Base-by-base conservation (phyloP, 108 stramenopile genomes). In the Conticribra weissflogii region DNA sequence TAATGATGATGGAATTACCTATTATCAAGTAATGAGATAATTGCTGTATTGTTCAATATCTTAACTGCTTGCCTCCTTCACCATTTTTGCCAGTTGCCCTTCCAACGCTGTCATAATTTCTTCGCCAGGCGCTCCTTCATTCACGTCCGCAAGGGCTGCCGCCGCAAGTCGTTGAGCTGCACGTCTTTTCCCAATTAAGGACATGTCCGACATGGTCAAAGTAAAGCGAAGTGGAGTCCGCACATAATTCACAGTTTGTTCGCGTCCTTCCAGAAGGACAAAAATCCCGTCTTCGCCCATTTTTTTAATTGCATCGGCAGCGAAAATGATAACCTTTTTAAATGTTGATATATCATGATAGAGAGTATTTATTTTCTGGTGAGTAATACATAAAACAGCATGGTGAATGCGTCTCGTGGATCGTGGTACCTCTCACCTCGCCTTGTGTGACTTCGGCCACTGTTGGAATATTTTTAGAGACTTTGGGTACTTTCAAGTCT, bases 201-300 rank as follows among this genome's bases (percentile, higher is more conserved):
- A 67, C 57, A 73, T 77, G 55, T 96, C 95, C 52, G 75, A 76
- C 60, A 96, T 54, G 33, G 81, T 82, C 52, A 96, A 54, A 3
- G 69, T 86, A 76, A 92, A 96, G 47, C 90, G 83, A 59, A 85
- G 70, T 0, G 88, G 87, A 1, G 90, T 92, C 17, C 74, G 77
- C 1, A 96, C 89, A 50, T 93, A 96, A 59, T 93, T 88, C 44
- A 96, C 90, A n/a, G 92, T 96, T 59, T 89, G 90, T 54, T 86
- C 92, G 0, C 95, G 79, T 23, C 95, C 95, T 65, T 96, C 95
- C 60, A 96, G 50, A 63, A 93, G 59, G 2, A 93, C 90, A 47
- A 86, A 79, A 1, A 89, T 47, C 3, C 91, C 91, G 58, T 88
- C 88, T 24, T 82, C 81, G 0, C 76, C 77, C 86, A 95, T 82